Conservation (phyloP, 1,284 basidiomycete genomes). For the Stereum hirsutum region DNA sequence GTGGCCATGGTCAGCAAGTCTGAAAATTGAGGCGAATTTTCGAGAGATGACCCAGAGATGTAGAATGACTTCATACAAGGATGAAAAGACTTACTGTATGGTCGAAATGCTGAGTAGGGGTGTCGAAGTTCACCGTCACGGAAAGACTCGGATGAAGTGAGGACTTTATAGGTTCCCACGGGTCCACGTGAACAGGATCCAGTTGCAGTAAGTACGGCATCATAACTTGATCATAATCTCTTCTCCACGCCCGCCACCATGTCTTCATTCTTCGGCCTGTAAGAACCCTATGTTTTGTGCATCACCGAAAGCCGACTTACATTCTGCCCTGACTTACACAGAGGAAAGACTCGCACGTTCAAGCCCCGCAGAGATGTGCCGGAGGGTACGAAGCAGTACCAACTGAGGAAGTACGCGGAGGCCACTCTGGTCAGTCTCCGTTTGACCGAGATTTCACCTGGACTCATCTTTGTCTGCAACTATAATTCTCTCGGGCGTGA, state of each 20-base stretch:
- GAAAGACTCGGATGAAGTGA: background rate
- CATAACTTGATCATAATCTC: too few relatives aligned
- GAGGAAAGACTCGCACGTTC: constrained; percentile 90
- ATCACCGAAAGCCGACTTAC: background rate
- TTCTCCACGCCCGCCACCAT: constrained; percentile 26
- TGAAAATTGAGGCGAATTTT: too few relatives aligned
- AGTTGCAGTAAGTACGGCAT: background rate
- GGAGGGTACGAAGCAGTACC: constrained; percentile 95
- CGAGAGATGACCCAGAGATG: background rate
- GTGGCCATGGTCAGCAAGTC: too few relatives aligned
- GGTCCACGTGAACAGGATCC: background rate
- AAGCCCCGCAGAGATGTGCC: constrained; percentile 93
- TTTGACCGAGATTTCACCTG: background rate
- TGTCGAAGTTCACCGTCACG: background rate
- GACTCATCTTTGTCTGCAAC: background rate
- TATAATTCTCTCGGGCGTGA: too few relatives aligned
- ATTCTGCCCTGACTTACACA: constrained; percentile 19
- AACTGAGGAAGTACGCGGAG: constrained; percentile 94
- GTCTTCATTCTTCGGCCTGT: constrained; percentile 84
- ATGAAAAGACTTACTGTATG: background rate
- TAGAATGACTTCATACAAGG: background rate
- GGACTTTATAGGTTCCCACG: background rate
- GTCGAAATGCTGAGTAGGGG: background rate
- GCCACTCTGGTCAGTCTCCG: constrained; percentile 74
- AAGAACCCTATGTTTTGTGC: constrained; percentile 22